Base-by-base conservation (phyloP, 805 yeast genomes). In the Clavispora vitiphila region DNA sequence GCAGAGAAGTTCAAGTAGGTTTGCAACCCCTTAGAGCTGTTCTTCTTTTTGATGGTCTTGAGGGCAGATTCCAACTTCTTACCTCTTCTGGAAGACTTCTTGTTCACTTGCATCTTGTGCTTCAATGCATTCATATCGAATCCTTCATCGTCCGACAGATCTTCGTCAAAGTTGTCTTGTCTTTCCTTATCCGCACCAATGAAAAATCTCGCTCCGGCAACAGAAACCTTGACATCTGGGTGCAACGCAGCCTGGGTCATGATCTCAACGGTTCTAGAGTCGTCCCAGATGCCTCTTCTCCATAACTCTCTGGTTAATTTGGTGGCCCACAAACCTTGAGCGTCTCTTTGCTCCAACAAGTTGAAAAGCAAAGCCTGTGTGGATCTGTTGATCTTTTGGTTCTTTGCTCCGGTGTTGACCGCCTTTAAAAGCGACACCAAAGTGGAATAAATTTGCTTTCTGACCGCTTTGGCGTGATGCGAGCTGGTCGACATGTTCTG, bases 251-350 rank as follows among this genome's bases (percentile, higher is more conserved):
- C 97, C 54, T 88, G 93, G 1, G 95, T 83, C 98, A 93, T 90
- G 56, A 93, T 80, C 64, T 93, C 99, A n/a, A 93, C 96, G 0
- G 98, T 84, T 55, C 97, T 74, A 0, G 96, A 78, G 61, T 93
- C 99, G 62, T 89, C 97, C 99, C 99, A 93, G 44, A 93, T 86
- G 57, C 96, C 96, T 60, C 98, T 77, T 69, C 96, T 78, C 99
- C 99, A 93, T 39, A 93, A 70, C 62, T 93, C 98, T 59, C 98
- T 78, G 5, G 97, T 89, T 43, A 93, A 69, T 56, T 88, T 90
- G 3, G 97, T 86, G 7, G 98, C 97, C 97, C 98, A 93, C 19
- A 93, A 67, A 27, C 97, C 96, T 54, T 84, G 86, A 34, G 72
- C 57, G 31, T 87, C 76, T 45, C 85, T 80, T 60, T 86, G 81